A percentile compares a stretch with the other conserved stretches of the same genome.
Conservation (phyloP, 345 rosid species). For the Pugionium cornutum region DNA sequence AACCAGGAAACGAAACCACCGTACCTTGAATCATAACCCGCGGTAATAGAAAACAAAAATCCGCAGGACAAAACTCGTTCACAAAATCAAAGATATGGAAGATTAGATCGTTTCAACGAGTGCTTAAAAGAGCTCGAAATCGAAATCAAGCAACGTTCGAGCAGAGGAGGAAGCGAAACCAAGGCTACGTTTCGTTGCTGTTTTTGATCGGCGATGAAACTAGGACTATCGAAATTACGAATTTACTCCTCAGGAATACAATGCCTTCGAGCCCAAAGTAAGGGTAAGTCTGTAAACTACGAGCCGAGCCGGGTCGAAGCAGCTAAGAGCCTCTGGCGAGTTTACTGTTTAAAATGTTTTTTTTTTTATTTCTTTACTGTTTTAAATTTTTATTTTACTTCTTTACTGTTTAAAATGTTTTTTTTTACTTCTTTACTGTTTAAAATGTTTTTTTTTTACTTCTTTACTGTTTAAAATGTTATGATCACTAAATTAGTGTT, state of each 20-base stretch:
- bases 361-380: conserved; percentile 16
- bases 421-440: too few species aligned
- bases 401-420: too few species aligned
- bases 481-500: not conserved
- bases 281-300: conserved; percentile 30
- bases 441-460: too few species aligned
- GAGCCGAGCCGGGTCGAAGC: conserved; percentile 28
- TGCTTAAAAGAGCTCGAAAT: conserved; percentile 43
- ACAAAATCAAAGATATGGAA: conserved; percentile 25
- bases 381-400: not conserved
- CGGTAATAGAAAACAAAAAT: conserved; percentile 12
- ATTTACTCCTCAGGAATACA: conserved; percentile 43
- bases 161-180: conserved; percentile 45
- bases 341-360: too few species aligned
- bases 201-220: conserved; percentile 88
- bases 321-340: conserved; percentile 26
- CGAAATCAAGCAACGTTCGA: conserved; percentile 54
- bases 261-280: not conserved
- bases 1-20: conserved; percentile 28
- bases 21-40: conserved; percentile 41
- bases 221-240: conserved; percentile 38
- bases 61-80: conserved; percentile 26
- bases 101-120: conserved; percentile 22
- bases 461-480: too few species aligned
- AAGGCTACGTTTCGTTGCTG: conserved; percentile 44